Base-by-base conservation (phyloP, 305 asterid genomes). In the Fraxinus albicans region DNA sequence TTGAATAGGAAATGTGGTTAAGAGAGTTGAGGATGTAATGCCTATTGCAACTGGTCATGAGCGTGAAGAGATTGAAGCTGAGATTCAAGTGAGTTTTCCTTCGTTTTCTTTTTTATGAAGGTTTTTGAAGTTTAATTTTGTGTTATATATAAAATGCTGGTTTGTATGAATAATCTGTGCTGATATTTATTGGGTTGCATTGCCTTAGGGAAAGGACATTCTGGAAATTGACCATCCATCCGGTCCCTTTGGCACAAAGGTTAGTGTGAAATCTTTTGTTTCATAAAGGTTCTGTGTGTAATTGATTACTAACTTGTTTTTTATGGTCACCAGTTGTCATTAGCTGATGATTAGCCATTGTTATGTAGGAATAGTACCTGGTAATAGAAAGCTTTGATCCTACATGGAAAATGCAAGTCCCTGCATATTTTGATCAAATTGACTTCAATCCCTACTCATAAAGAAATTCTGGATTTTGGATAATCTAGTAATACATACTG, bases 1-100 rank as follows among this genome's bases (percentile, higher is more conserved):
- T 31, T 47, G 38, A 3, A 69, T 17, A 88, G 95, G 88, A 69
- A 87, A 89, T 89, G 93, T 86, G 79, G 84, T 88, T 72, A 92
- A 90, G 85, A 91, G 84, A 44, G 93, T 89, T 73, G 98, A 94
- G 88, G 98, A 96, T 86, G 86, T 94, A 89, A 8, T 63, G 27
- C 67, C 27, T n/a, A 55, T 55, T 55, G 67, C 67, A n/a, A 55
- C 12, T 55, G 67, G 67, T 55, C 67, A 55, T 19, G 67, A 55
- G 67, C 10, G 27, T 19, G 67, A n/a, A 55, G 25, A 55, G 67
- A n/a, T 55, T 19, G 27, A 55, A 55, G 27, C 67, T n/a, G 27
- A 55, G 27, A 3, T 55, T 55, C 27, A 55, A 6, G 98, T 93
- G 83, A 88, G 94, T 88, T 58, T 78, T 82, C 73, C n/a, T 15